Evolutionary conservation across 192 early-diverging fungal genomes (phyloP), one percentile per base, ranked within the genome.

Genomic region (Rhizophagus sp.): DNA sequence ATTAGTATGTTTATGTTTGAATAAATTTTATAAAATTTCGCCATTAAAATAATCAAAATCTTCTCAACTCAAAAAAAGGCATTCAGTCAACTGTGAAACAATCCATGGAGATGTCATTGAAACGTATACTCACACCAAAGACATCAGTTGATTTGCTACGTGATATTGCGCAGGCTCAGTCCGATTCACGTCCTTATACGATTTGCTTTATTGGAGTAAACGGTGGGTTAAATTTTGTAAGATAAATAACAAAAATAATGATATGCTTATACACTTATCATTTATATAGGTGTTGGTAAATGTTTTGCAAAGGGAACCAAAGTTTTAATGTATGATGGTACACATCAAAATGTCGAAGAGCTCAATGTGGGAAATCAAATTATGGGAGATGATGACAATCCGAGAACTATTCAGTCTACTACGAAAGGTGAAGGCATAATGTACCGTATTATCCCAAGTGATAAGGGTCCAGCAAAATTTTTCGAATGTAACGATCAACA

Each of bases 121-220:
- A 91, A 81, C 91, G 94, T 17, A 94, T 98, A 49, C 86, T 98
- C 73, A 96, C 96, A 8, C 97, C 97, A 0, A 88, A 90, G 39
- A 93, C 96, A 17, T 96, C 96, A 0, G 93, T 94, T 13, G 96
- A 98, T 83, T 87, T 98, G 15, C 88, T 98, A 61, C 94, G 95
- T 33, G 96, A 97, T 85, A 95, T 98, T 74, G 87, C 89, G 49
- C 88, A 92, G 77, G 91, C 92, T 8, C 88, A 88, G 73, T 80
- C 85, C 36, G 83, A 93, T 79, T 81, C 86, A 13, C 88, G 94
- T 72, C 96, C 97, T 2, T 98, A 97, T 83, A 93, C 91, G 0
- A 94, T 97, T 77, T 92, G 91, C 9, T 97, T 98, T 85, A 93
- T 97, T 63, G 97, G 97, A 33, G 97, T 98, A 39, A 98, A 98